Conservation (phyloP, 441 rosid species). For the California macrophylla region DNA sequence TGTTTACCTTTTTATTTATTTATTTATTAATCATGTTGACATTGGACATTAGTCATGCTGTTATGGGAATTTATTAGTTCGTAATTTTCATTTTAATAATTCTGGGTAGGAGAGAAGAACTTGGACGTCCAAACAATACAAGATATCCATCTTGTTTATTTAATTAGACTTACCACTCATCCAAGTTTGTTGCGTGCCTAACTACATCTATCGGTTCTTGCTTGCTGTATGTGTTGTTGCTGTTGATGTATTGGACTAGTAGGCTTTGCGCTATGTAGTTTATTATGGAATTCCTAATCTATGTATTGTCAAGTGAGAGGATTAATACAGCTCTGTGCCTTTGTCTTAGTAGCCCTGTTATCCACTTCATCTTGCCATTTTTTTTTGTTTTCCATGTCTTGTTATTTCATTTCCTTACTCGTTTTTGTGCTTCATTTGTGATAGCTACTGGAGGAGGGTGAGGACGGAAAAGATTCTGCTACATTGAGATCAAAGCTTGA, state of each 20-base stretch:
- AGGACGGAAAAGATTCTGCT: constrained; percentile 75
- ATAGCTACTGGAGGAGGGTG: constrained; percentile 83
- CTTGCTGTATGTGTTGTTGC: not conserved
- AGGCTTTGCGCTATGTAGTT: not conserved
- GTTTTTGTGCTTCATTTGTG: constrained; percentile 21
- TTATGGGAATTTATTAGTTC: not conserved
- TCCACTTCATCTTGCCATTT: not conserved
- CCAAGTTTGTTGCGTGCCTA: not conserved
- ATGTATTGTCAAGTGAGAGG: not conserved
- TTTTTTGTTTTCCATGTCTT: not conserved
- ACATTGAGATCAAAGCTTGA: constrained; percentile 92
- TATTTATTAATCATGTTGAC: not conserved
- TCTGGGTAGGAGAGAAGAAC: not conserved
- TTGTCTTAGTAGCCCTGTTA: not conserved
- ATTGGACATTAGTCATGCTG: not conserved
- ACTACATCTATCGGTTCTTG: not conserved
- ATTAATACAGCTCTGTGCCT: not conserved
- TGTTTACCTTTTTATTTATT: constrained; percentile 3
- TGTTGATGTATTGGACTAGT: not conserved
- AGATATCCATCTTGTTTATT: not conserved
- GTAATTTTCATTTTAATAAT: not conserved
- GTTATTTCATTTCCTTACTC: not conserved
- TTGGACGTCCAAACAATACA: not conserved
- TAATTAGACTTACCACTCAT: not conserved
- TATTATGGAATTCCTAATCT: not conserved